Evolutionary conservation across 495 filamentous ascomycete genomes (phyloP), one percentile per base, ranked within the genome.

Genomic region (Talaromyces liani): DNA sequence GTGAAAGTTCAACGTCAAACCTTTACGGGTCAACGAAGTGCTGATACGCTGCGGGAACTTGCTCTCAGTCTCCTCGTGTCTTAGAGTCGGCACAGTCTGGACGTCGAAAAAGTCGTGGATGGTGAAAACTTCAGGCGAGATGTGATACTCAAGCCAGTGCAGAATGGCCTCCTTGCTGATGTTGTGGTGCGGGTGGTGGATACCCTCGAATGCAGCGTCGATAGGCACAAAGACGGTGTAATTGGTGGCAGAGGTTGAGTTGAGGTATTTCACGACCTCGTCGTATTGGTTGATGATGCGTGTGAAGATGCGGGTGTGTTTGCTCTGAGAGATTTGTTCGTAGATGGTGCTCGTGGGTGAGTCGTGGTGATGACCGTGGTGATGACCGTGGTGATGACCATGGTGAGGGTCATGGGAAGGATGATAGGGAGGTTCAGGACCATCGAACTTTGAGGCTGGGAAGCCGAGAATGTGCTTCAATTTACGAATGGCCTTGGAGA

Each of bases 161-260:
- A 84, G 80, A 1, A 82, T 80, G 61, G 34, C 24, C 9, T 39
- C 39, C 18, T 63, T 63, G 62, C 55, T 58, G 85, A 81, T 65
- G 72, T 68, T 58, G 76, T 72, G 70, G 68, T 72, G 64, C 47
- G 84, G 73, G 47, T 85, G 65, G 6, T 84, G 86, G 64, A 92
- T 80, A 72, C 85, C 85, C 58, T 87, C 82, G 62, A 94, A 90
- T 27, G 90, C 91, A 36, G 75, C 73, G 72, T 96, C 87, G 3
- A 84, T 86, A 2, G 92, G 91, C 22, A 90, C 88, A 67, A 97
- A 94, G 64, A 92, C 71, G 4, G 92, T 96, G 69, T 87, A 81
- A 68, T 94, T 92, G 18, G 80, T 73, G 24, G 79, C 68, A 9
- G 71, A 62, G 6, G 86, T 91, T 66, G 84, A 80, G 67, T 93